Conservation (phyloP, 495 filamentous ascomycete genomes). For the Hypoxylon intermedium region DNA sequence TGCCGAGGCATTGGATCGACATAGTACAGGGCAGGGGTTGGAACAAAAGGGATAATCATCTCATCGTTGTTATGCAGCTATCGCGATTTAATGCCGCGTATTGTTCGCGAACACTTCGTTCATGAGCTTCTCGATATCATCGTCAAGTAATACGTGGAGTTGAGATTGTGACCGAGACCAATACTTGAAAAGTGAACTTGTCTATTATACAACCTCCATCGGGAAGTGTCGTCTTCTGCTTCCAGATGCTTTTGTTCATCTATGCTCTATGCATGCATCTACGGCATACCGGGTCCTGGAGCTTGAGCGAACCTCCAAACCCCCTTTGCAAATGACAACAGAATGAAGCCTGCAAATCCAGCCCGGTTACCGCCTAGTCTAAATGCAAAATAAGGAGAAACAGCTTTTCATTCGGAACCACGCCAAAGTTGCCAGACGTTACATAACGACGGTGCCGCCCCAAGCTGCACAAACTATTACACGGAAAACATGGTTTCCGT, state of each 20-base stretch:
- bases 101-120: too few relatives aligned
- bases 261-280: constrained; percentile 39
- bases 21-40: too few relatives aligned
- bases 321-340: constrained; percentile 29
- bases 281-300: constrained; percentile 24
- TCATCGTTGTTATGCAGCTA: too few relatives aligned
- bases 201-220: constrained; percentile 43
- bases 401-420: constrained; percentile 26
- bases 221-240: constrained; percentile 37
- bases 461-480: constrained; percentile 9
- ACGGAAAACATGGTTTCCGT: neutral
- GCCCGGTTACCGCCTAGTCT: constrained; percentile 39
- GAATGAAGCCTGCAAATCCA: constrained; percentile 39
- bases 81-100: too few relatives aligned
- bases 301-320: constrained; percentile 16
- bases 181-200: constrained; percentile 26
- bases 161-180: neutral
- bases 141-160: neutral
- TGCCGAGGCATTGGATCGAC: neutral
- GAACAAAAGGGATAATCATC: too few relatives aligned
- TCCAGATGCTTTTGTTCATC: constrained; percentile 37
- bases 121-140: too few relatives aligned
- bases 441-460: constrained; percentile 21
- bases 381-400: constrained; percentile 38
- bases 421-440: constrained; percentile 30